phyloP scores from a whole-genome alignment of 805 yeast species.

The Schwanniomyces sp. region DNA sequence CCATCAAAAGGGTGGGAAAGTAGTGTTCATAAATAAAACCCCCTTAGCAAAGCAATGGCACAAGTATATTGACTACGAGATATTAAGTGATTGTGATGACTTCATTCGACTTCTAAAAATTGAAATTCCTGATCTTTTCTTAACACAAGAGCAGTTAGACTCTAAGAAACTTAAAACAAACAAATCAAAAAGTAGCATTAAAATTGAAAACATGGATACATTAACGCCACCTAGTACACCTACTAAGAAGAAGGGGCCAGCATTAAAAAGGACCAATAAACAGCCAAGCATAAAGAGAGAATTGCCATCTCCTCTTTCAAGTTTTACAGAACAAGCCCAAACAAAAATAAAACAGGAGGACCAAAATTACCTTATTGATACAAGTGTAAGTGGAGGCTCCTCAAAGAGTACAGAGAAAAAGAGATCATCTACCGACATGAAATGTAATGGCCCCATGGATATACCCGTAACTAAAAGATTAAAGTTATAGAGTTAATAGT shows the following conservation, averaged over 20 bases:
- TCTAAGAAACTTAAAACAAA: conserved; percentile 32
- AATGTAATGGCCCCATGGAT: background rate
- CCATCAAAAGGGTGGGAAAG: conserved; percentile 78
- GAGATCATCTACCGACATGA: background rate
- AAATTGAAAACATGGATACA: conserved; percentile 8
- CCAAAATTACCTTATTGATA: background rate
- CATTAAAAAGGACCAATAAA: conserved; percentile 15
- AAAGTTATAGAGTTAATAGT: background rate
- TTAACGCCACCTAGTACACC: conserved; percentile 38
- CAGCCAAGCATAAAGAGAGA: conserved; percentile 13
- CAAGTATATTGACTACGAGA: conserved; percentile 72
- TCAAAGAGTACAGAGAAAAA: background rate
- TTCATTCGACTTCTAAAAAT: conserved; percentile 62
- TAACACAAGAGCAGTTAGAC: conserved; percentile 52
- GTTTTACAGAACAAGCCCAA: conserved; percentile 33
- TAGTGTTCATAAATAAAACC: conserved; percentile 73
- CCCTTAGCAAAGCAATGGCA: conserved; percentile 67
- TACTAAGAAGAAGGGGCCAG: conserved; percentile 22
- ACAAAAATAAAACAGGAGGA: conserved; percentile 4
- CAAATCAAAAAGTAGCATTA: background rate
- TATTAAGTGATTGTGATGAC: conserved; percentile 76
- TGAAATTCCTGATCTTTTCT: conserved; percentile 62
- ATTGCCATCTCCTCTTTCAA: conserved; percentile 35
- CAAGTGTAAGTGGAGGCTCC: background rate
- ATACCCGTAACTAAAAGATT: background rate